Evolutionary conservation across 2,329 filamentous ascomycete genomes (phyloP), one percentile per base, ranked within the genome.

Genomic region (Pseudogymnoascus sp.): DNA sequence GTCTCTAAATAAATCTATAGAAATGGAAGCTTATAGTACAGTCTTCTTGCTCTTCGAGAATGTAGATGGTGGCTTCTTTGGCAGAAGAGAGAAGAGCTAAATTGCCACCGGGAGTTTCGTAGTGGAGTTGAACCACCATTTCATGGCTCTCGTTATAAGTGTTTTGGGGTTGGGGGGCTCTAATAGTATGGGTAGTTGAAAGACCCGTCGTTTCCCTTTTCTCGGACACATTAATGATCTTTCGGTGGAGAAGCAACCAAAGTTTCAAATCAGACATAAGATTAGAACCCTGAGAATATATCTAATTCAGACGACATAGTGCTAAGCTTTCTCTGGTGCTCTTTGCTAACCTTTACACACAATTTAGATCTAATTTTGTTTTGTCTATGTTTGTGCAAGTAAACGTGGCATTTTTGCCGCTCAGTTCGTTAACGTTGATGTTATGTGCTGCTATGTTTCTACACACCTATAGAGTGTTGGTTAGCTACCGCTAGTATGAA

Each of bases 401-500:
- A 64, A 75, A 81, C 33, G 72, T 65, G 42, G 79, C 70, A 6
- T 73, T 73, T 14, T 75, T 72, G 5, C 77, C 79, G 37, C 70
- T 76, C 0, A 79, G 79, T 35, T 77, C 77, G 18, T 68, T 72
- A 3, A 82, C 76, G n/a, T 75, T 70, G 31, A 82, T 77, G 60
- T 78, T 73, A 33, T 72, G 69, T 0, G 73, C 72, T 25, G 73
- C 74, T 66, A 84, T 84, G 64, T 82, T 75, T 50, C 68, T 66
- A 59, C 73, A 74, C 66, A 68, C 66, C 60, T 63, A 5, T 38
- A 56, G 16, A 60, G 33, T 16, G 28, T 28, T 14, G 23, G 56
- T 37, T 37, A 21, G 28, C 28, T 31, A 11, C 28, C 1, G 8
- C 28, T 31, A 37, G 16, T 28, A 21, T 2, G 23, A 21, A 14